Evolutionary conservation across 495 filamentous ascomycete genomes (phyloP).

Genomic region (Podospora tetraspora): DNA sequence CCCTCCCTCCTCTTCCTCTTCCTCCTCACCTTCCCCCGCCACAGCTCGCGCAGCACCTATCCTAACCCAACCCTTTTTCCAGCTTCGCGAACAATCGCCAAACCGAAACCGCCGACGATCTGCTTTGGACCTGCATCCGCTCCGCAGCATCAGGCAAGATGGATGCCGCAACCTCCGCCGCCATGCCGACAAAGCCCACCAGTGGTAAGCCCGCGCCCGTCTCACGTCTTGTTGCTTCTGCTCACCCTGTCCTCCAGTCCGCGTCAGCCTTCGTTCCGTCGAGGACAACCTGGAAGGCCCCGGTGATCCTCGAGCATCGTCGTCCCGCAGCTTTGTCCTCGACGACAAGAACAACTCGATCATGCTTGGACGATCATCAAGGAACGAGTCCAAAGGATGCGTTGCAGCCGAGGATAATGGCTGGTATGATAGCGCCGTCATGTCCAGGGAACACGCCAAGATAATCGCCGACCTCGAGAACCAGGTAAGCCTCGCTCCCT

Average conservation of each 20-base stretch:
- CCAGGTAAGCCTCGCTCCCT: slow-evolving; percentile 35
- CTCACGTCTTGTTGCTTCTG: background rate
- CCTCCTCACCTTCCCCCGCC: background rate
- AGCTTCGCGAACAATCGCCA: background rate
- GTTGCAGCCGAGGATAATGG: slow-evolving; percentile 50
- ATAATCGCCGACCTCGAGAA: slow-evolving; percentile 42
- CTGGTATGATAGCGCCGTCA: slow-evolving; percentile 74
- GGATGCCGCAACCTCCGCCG: background rate
- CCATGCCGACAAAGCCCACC: background rate
- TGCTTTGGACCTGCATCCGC: background rate
- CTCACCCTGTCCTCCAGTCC: slow-evolving; percentile 13
- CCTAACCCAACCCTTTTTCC: background rate
- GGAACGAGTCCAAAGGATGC: slow-evolving; percentile 35
- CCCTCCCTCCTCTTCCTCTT: too few species aligned
- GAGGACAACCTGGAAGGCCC: background rate
- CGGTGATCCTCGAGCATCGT: slow-evolving; percentile 13
- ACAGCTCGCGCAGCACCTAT: background rate
- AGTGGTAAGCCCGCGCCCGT: background rate
- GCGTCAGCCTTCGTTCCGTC: slow-evolving; percentile 9
- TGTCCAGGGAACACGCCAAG: slow-evolving; percentile 73
- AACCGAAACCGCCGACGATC: background rate
- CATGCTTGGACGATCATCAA: slow-evolving; percentile 39
- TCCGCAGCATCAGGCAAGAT: background rate
- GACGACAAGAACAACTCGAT: slow-evolving; percentile 19
- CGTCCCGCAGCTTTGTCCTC: slow-evolving; percentile 30